Evolutionary conservation across 2,329 filamentous ascomycete genomes (phyloP).

Genomic region (Ambrosiella beaveri): DNA sequence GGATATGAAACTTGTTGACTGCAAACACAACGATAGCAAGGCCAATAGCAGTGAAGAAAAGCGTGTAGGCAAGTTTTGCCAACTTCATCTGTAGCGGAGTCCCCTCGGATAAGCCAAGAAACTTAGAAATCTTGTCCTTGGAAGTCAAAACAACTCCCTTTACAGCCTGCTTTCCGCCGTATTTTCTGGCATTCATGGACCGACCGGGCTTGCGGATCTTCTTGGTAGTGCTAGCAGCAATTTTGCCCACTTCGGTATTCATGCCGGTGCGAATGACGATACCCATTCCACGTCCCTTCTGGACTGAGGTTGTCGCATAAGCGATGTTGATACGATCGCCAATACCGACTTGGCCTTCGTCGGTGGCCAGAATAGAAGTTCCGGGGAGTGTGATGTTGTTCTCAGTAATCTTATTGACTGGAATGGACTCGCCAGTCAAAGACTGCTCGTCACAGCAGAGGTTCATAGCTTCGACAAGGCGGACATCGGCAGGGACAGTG

Average conservation of each 20-base stretch:
- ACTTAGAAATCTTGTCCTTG: slow-evolving; percentile 35
- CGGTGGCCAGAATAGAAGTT: slow-evolving; percentile 28
- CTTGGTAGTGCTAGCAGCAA: slow-evolving; percentile 39
- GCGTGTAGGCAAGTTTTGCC: slow-evolving; percentile 56
- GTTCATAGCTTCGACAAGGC: slow-evolving; percentile 58
- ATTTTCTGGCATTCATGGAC: slow-evolving; percentile 36
- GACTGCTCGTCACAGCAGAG: slow-evolving; percentile 63
- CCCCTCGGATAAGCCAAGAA: slow-evolving; percentile 45
- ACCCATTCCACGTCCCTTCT: slow-evolving; percentile 54
- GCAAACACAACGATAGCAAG: slow-evolving; percentile 41
- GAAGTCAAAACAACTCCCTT: slow-evolving; percentile 30
- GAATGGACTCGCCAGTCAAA: slow-evolving; percentile 59
- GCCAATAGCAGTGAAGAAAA: slow-evolving; percentile 53
- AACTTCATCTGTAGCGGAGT: slow-evolving; percentile 67
- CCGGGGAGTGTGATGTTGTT: slow-evolving; percentile 27
- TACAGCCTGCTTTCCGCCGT: slow-evolving; percentile 32
- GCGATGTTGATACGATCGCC: slow-evolving; percentile 60
- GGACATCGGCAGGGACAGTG: slow-evolving; percentile 56
- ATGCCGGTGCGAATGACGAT: slow-evolving; percentile 59
- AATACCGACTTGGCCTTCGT: slow-evolving; percentile 39
- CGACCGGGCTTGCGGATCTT: slow-evolving; percentile 37
- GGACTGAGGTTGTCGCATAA: slow-evolving; percentile 57
- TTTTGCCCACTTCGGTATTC: slow-evolving; percentile 52
- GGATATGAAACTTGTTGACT: slow-evolving; percentile 34
- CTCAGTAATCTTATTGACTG: slow-evolving; percentile 47